Conservation (phyloP, 1,284 basidiomycete genomes). For the Sanghuangporus weigelae region DNA sequence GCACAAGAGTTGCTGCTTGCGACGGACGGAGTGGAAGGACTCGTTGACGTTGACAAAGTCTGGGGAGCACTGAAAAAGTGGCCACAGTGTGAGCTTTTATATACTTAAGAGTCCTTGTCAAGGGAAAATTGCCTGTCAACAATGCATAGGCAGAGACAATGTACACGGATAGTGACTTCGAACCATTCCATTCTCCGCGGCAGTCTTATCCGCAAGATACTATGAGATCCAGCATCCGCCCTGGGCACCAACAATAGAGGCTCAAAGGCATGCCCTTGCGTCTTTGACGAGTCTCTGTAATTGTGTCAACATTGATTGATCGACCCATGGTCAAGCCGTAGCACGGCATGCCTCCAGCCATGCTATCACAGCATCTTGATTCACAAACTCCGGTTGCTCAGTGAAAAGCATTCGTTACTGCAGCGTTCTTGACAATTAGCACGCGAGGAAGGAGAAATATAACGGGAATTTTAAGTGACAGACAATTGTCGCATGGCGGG, state of each 20-base stretch:
- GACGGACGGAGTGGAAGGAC: neutral
- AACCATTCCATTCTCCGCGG: neutral
- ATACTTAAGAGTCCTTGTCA: too few species aligned
- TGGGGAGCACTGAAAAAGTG: neutral
- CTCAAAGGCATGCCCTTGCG: neutral
- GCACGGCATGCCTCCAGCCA: neutral
- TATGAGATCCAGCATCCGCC: constrained; percentile 1
- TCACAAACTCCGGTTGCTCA: neutral
- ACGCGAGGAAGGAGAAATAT: neutral
- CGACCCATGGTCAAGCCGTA: neutral
- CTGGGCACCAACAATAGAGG: neutral
- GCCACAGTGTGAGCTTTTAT: too few species aligned
- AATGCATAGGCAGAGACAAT: neutral
- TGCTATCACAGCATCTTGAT: neutral
- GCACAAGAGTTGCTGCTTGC: neutral
- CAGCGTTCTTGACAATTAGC: neutral
- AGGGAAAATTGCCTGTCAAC: too few species aligned
- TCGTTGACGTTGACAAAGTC: neutral
- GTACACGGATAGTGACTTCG: neutral
- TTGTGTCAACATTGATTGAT: constrained; percentile 1
- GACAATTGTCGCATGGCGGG: neutral
- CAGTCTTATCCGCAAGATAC: neutral
- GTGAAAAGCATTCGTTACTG: too few species aligned
- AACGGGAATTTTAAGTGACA: neutral
- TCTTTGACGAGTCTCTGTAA: neutral